Evolutionary conservation across 345 rosid species (phyloP).

Genomic region (Euphorbia pulcherrima): DNA sequence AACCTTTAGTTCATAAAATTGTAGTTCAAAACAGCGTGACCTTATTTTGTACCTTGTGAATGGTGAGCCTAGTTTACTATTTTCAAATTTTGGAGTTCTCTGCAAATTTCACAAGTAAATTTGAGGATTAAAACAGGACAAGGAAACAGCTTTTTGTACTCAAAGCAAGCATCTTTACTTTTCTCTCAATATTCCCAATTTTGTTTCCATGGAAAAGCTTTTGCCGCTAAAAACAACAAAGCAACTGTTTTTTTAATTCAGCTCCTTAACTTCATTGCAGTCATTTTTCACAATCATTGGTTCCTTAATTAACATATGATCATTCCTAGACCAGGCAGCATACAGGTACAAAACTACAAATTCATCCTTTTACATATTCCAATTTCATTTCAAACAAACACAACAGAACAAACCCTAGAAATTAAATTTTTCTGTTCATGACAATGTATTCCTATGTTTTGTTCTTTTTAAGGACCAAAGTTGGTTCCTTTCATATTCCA

Average conservation of each 20-base stretch:
- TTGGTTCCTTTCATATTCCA: constrained; percentile 1
- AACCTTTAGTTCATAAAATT: no score
- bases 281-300: constrained; percentile 8
- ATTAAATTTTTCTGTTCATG: background rate
- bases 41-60: no score
- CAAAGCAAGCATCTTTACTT: background rate
- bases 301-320: no score
- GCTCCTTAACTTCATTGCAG: background rate
- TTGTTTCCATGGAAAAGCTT: background rate
- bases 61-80: background rate
- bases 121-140: background rate
- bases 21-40: no score
- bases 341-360: background rate
- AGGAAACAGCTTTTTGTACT: background rate
- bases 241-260: background rate
- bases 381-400: constrained; percentile 6
- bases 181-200: background rate
- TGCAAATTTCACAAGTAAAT: background rate
- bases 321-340: constrained; percentile 6
- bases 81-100: background rate
- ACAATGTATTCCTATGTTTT: background rate
- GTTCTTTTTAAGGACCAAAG: background rate
- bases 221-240: background rate
- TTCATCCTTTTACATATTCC: constrained; percentile 7
- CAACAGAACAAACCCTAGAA: constrained; percentile 15